Base-by-base conservation (phyloP, 768 basidiomycete species). In the Boletus huronensis region DNA sequence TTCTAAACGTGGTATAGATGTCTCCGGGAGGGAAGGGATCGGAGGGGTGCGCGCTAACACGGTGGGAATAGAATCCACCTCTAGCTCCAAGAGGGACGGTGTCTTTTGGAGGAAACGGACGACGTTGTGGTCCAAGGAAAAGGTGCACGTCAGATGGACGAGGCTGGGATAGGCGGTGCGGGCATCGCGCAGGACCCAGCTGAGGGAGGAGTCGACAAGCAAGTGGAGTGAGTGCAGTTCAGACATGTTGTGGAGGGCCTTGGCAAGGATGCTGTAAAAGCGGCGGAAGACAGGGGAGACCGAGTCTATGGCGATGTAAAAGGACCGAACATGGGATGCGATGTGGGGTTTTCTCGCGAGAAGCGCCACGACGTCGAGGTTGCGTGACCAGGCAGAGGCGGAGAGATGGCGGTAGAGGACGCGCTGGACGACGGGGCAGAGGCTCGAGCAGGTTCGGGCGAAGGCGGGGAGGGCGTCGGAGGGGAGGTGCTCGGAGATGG, bases 351-450 rank as follows among this genome's bases (percentile, higher is more conserved):
- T 79, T 21, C 64, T 64, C 10, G 86, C 82, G 56, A 90, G 82
- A 51, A 83, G 81, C 57, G 69, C 54, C 52, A 87, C 71, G 65
- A 82, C 72, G 58, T 68, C 48, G 54, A 82, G 75, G 58, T 81
- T 82, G 60, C 67, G 72, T 4, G 76, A 70, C 55, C 69, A 62
- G 7, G 74, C 61, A 29, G 82, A 77, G 50, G 82, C 59, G 47
- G 72, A 65, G 58, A 90, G 61, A 62, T 80, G 69, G 50, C 84
- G 78, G 69, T 87, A 91, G 69, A 91, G 84, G 34, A 75, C 66
- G 54, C 82, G 81, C 55, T 81, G 82, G 0, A 84, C 84, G 60
- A 82, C 68, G 50, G 72, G 72, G 57, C 73, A 71, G 63, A 85
- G 62, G 32, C 65, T 58, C 14, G 77, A 65, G 57, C 59, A 70